phyloP scores from a whole-genome alignment of 371 early-diverging fungal species.

The Mucor piriformis region DNA sequence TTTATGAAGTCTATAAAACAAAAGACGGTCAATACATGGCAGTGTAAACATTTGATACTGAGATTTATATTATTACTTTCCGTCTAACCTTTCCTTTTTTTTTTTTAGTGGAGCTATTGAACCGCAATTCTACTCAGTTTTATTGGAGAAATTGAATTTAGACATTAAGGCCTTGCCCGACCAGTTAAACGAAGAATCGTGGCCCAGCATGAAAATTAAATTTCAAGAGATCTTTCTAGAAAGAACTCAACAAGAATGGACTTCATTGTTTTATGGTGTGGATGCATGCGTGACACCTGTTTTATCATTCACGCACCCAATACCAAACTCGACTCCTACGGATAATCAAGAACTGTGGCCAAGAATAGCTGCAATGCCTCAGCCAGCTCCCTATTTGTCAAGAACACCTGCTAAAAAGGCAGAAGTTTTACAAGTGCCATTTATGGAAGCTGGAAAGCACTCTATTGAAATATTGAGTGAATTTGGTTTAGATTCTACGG shows the following conservation, averaged over 20 bases:
- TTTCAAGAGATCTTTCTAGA: slow-evolving; percentile 56
- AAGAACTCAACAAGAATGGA: slow-evolving; percentile 74
- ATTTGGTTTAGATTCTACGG: slow-evolving; percentile 43
- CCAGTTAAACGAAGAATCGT: slow-evolving; percentile 56
- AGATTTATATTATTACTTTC: too few relatives aligned
- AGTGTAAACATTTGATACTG: too few relatives aligned
- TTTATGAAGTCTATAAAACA: slow-evolving; percentile 73
- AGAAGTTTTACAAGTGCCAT: slow-evolving; percentile 26
- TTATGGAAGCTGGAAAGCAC: slow-evolving; percentile 58
- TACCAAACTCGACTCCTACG: slow-evolving; percentile 15
- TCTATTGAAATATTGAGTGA: slow-evolving; percentile 55
- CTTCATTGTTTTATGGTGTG: slow-evolving; percentile 60
- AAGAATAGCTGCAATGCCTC: slow-evolving; percentile 48
- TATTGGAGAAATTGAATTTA: slow-evolving; percentile 60
- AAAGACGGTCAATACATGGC: slow-evolving; percentile 72
- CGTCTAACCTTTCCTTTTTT: background rate
- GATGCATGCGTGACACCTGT: slow-evolving; percentile 83
- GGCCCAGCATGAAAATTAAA: slow-evolving; percentile 57
- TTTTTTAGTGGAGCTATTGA: slow-evolving; percentile 69
- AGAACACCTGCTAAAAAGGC: slow-evolving; percentile 57
- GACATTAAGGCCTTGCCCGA: slow-evolving; percentile 45
- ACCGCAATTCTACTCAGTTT: slow-evolving; percentile 66
- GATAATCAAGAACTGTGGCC: slow-evolving; percentile 21
- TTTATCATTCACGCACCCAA: slow-evolving; percentile 52
- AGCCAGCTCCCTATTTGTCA: slow-evolving; percentile 64